A percentile compares a stretch with the other conserved stretches of the same genome.
phyloP scores from a whole-genome alignment of 2,329 filamentous ascomycete genomes.

The Exophiala aquamarina region DNA sequence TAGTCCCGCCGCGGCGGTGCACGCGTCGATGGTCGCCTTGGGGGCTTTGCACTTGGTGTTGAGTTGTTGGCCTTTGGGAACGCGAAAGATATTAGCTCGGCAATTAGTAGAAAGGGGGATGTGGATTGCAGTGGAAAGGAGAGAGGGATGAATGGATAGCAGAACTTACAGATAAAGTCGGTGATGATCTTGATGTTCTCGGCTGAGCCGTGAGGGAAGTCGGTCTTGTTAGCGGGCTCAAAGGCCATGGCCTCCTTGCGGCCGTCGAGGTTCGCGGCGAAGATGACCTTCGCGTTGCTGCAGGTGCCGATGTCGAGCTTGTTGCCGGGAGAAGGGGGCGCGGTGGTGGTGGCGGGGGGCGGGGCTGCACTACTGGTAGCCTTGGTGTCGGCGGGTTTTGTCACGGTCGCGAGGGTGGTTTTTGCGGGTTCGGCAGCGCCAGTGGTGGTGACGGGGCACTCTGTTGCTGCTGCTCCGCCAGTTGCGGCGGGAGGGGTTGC shows the following conservation, averaged over 20 bases:
- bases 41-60: conserved; percentile 36
- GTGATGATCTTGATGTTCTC: conserved; percentile 50
- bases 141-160: not conserved
- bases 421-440: conserved; percentile 6
- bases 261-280: conserved; percentile 49
- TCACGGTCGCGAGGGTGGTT: conserved; percentile 5
- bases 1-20: conserved; percentile 9
- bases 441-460: conserved; percentile 9
- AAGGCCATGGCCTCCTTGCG: conserved; percentile 44
- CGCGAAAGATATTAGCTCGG: too few species aligned
- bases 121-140: not conserved
- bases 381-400: conserved; percentile 14
- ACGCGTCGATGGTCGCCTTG: conserved; percentile 22
- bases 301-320: conserved; percentile 48
- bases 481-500: too few species aligned
- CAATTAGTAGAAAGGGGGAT: not conserved
- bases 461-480: conserved; percentile 22
- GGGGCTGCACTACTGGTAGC: conserved; percentile 13
- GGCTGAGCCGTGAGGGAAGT: conserved; percentile 56
- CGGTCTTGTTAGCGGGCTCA: conserved; percentile 33
- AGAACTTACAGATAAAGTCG: conserved; percentile 47
- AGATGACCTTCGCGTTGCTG: conserved; percentile 50
- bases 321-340: conserved; percentile 8
- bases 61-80: conserved; percentile 37
- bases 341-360: conserved; percentile 6